A percentile compares a stretch with the other conserved stretches of the same genome.
Evolutionary conservation across 2,329 filamentous ascomycete genomes (phyloP).

Genomic region (Fusarium dlaminii): DNA sequence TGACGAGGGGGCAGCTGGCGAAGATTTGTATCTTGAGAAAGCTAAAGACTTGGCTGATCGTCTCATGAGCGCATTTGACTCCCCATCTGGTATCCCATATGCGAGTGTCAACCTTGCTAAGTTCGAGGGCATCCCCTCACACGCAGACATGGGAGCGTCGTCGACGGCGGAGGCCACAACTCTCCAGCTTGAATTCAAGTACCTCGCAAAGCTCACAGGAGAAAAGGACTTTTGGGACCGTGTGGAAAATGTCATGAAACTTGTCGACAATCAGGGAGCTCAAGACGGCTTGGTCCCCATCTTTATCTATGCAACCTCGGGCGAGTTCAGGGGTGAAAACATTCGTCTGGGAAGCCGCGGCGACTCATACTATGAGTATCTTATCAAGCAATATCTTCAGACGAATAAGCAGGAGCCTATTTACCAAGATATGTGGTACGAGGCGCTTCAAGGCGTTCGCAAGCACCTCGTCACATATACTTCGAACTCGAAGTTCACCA

Average conservation of each 20-base stretch:
- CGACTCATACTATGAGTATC: constrained; percentile 98
- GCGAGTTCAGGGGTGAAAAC: constrained; percentile 82
- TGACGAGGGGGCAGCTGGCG: constrained; percentile 76
- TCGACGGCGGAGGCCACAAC: constrained; percentile 95
- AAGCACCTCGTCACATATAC: constrained; percentile 95
- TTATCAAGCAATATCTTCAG: constrained; percentile 98
- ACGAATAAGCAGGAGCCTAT: constrained; percentile 86
- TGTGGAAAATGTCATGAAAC: constrained; percentile 89
- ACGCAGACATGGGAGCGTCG: constrained; percentile 85
- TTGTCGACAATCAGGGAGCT: constrained; percentile 83
- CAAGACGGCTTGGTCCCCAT: constrained; percentile 90
- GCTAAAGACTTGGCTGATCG: constrained; percentile 92
- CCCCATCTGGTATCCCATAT: constrained; percentile 84
- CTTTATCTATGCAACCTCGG: constrained; percentile 82
- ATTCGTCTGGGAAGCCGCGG: constrained; percentile 93
- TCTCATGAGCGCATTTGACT: constrained; percentile 87
- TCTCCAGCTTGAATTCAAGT: constrained; percentile 96
- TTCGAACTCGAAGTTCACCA: constrained; percentile 80
- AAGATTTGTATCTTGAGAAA: constrained; percentile 96
- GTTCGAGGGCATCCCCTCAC: constrained; percentile 79
- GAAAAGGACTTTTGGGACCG: constrained; percentile 93
- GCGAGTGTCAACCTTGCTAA: constrained; percentile 89
- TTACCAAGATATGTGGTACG: constrained; percentile 93
- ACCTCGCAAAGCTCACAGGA: constrained; percentile 91
- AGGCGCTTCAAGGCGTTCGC: constrained; percentile 84